Base-by-base conservation (phyloP, 192 early-diverging fungal genomes). In the Linnemannia schmuckeri region DNA sequence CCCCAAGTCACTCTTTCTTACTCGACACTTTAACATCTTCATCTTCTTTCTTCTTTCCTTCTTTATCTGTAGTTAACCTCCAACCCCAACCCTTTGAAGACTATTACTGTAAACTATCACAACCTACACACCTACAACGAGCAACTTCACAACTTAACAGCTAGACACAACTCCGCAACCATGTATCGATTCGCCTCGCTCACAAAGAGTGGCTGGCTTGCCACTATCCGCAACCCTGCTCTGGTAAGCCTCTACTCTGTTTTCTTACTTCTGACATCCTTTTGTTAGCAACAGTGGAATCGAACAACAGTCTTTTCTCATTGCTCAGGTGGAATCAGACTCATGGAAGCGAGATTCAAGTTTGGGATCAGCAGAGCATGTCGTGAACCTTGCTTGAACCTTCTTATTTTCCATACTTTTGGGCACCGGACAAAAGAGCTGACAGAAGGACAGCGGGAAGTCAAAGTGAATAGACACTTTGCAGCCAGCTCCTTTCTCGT, bases 141-240 rank as follows among this genome's bases (percentile, higher is more conserved):
- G 17, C 41, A 40, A 41, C 61, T 66, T 27, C 30, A 37, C 37
- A 37, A 37, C 37, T 37, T 37, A 37, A 37, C 37, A 37, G 3
- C 37, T 37, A 66, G 30, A 18, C n/a, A 73, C 76, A 44, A 70
- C n/a, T 30, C 13, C 27, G 6, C 17, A 33, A n/a, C 66, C 40
- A 87, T 87, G 85, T 87, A 87, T 76, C 85, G 85, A 18, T 72
- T 87, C 10, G 33, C 85, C n/a, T 78, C 79, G 12, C 33, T 87
- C 37, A 63, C 85, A 76, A 87, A 52, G 66, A 74, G 44, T 41
- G 77, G 79, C 37, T 77, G 46, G 72, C 68, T 70, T 8, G 38
- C 79, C 35, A 20, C 76, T 15, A 49, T 33, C 54, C 83, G 72
- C 47, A 78, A 69, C 33, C 80, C 85, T 17, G 35, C 70, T 17